Base-by-base conservation (phyloP, 2,329 filamentous ascomycete species). In the Neopestalotiopsis rosae region DNA sequence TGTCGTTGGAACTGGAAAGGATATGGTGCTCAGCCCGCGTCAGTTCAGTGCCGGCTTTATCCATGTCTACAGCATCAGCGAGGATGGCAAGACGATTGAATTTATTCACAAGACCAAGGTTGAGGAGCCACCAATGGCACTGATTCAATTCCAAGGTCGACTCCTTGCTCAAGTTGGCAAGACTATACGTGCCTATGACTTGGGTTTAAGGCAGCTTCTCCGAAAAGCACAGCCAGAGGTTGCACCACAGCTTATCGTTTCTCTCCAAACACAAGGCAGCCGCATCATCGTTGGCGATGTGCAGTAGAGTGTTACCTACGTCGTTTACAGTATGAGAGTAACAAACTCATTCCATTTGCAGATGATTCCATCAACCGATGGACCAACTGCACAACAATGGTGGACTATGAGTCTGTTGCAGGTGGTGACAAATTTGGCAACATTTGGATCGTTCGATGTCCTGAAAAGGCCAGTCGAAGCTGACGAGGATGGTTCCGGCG, bases 391-490 rank as follows among this genome's bases (percentile, higher is more conserved):
- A 92, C 93, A 0, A 89, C 94, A 2, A 97, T 99, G 94, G 91
- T 98, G 1, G 96, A 99, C 81, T 99, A 99, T 80, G 96, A 99
- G 79, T 97, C 96, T 1, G 90, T 93, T 30, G 95, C 94, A 2
- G 96, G 95, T 45, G 95, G 95, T 45, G 96, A 99, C 83, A 98
- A 98, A 78, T 99, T 99, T 73, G 97, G 96, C 70, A 99, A 99
- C 76, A 82, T 99, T 17, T 99, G 94, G 91, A 89, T 99, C 59
- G 87, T 99, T 38, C 92, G 96, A 62, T 96, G 93, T 76, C 94
- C 95, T 0, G 85, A 91, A 70, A 96, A 97, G 79, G 91, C 92
- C 7, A 97, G 94, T 94, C 72, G 94, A 97, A 78, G 92, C 94
- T 0, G 96, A 99, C 75, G 96, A 98, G 79, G 94, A 97, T 70